Evolutionary conservation across 2,329 filamentous ascomycete species (phyloP).

Genomic region (Alternaria solani): DNA sequence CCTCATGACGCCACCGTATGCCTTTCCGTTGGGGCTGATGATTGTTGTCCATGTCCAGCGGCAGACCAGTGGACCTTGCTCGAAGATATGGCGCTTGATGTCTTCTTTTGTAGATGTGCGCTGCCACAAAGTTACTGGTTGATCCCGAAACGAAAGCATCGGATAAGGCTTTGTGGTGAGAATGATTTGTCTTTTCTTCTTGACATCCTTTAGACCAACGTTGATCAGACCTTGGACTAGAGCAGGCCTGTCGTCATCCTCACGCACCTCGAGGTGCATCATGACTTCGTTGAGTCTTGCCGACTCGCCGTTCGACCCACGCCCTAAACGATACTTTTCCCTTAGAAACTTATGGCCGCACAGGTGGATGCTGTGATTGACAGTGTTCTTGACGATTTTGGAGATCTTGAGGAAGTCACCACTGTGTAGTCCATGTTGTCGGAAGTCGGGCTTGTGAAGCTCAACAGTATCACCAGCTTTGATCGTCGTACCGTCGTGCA

Average conservation of each 20-base stretch:
- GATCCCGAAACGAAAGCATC: not conserved
- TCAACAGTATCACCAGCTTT: conserved; percentile 27
- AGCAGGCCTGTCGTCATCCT: conserved; percentile 1
- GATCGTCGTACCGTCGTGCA: not conserved
- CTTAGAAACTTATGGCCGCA: conserved; percentile 31
- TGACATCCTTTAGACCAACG: not conserved
- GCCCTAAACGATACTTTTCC: conserved; percentile 24
- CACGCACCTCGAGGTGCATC: conserved; percentile 7
- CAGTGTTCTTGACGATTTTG: conserved; percentile 25
- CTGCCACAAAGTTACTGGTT: not conserved
- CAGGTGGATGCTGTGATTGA: conserved; percentile 26
- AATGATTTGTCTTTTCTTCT: not conserved
- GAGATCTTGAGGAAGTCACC: conserved; percentile 36
- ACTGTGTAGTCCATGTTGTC: conserved; percentile 5
- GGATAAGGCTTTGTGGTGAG: conserved; percentile 13
- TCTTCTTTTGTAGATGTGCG: not conserved
- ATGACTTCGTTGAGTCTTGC: conserved; percentile 20
- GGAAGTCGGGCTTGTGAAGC: conserved; percentile 13
- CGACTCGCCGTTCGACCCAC: conserved; percentile 28
- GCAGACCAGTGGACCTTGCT: conserved; percentile 8
- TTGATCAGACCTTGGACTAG: conserved; percentile 4
- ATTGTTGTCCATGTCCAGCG: too few relatives aligned
- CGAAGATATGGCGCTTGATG: conserved; percentile 7
- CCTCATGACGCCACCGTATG: conserved; percentile 14
- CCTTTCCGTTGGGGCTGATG: not conserved